Base-by-base conservation (phyloP, 306 rosid genomes). In the Mimosa bimucronata region DNA sequence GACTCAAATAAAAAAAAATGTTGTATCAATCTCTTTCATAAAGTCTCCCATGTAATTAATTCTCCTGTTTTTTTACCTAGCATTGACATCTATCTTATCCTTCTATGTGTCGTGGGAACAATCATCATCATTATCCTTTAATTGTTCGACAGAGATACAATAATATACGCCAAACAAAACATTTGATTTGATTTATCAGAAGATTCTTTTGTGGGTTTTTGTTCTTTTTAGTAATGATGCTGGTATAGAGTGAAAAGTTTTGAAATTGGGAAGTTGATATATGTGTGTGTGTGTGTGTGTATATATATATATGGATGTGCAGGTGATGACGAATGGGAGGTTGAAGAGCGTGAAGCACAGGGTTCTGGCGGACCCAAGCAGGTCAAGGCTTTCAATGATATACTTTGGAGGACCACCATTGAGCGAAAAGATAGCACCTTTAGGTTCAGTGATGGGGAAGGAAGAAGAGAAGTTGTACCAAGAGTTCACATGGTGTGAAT, bases 251-350 rank as follows among this genome's bases (percentile, higher is more conserved):
- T 14, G 1, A 14, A 46, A 9, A 50, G 57, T 50, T 50, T 50
- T 50, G 19, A 34, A 34, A 34, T 34, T 34, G 57, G 14, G 53
- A 46, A 46, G 16, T 15, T 42, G 5, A 34, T 34, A 34, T n/a
- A n/a, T n/a, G n/a, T n/a, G n/a, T n/a, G n/a, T n/a, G n/a, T n/a
- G n/a, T n/a, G n/a, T n/a, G n/a, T 34, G 38, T 34, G 38, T 34
- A 45, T 45, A 4, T 11, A 13, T 10, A 45, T 11, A 15, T 3
- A 15, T 48, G 53, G 53, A 26, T 61, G 38, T 85, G 82, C 88
- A 91, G 98, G 98, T 94, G 15, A 81, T 91, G 95, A 94, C 88
- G 34, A 94, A 94, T 71, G 95, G 97, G 76, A 86, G 91, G 84
- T 91, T 94, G 48, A 88, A 25, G 71, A 94, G 98, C 23, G 90